A percentile compares a stretch with the other conserved stretches of the same genome.
phyloP scores from a whole-genome alignment of 805 yeast genomes.

The Candida nemodendra region DNA sequence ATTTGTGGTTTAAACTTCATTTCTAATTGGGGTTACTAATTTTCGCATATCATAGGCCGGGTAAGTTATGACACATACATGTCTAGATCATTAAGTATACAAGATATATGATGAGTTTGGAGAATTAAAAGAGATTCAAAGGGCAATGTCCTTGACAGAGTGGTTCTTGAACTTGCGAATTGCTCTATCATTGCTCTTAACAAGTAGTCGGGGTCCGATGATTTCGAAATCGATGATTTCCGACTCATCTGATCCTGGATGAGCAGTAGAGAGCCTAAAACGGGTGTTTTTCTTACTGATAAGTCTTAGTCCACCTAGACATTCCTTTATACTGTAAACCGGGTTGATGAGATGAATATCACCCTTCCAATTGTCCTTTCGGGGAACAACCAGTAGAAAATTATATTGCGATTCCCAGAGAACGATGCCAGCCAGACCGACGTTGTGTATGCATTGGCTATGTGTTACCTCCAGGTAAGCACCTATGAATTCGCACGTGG shows the following conservation, averaged over 20 bases:
- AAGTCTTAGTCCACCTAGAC: constrained; percentile 62
- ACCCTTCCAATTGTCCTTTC: constrained; percentile 38
- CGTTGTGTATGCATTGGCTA: constrained; percentile 52
- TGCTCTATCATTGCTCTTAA: constrained; percentile 76
- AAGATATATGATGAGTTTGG: too few species aligned
- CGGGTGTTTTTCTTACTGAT: constrained; percentile 67
- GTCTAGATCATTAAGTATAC: too few species aligned
- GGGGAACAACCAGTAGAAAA: constrained; percentile 59
- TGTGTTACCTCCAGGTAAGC: constrained; percentile 58
- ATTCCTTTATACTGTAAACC: constrained; percentile 26
- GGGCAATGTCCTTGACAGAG: constrained; percentile 42
- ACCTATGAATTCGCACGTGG: constrained; percentile 82
- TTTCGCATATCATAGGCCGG: too few species aligned
- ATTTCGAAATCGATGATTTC: constrained; percentile 57
- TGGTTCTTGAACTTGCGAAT: constrained; percentile 83
- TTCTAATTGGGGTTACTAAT: too few species aligned
- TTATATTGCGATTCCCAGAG: constrained; percentile 80
- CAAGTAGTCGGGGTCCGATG: constrained; percentile 75
- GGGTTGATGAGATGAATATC: constrained; percentile 16
- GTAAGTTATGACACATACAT: too few species aligned
- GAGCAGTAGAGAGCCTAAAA: constrained; percentile 52
- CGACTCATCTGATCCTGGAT: constrained; percentile 29
- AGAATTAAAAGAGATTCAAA: neutral
- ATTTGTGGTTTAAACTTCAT: too few species aligned
- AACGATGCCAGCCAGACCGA: constrained; percentile 72